Evolutionary conservation across 2,329 filamentous ascomycete genomes (phyloP).

Genomic region (Aurifilum marmelostoma): DNA sequence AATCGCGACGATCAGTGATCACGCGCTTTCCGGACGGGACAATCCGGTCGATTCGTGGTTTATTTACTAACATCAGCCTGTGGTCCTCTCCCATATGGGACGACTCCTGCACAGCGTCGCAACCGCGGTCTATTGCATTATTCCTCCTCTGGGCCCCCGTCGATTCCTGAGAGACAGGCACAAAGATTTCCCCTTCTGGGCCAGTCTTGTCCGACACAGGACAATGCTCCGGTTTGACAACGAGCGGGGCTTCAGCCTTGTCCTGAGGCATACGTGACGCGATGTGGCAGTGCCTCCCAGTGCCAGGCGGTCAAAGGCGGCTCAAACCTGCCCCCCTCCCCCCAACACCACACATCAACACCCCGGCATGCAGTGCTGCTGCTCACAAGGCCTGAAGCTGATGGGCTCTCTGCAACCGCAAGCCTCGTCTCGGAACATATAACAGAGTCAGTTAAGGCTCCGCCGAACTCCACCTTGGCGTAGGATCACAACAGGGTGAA

Average conservation of each 20-base stretch:
- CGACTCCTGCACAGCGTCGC: too few relatives aligned
- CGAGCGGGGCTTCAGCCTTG: conserved; percentile 12
- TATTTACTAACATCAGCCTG: not conserved
- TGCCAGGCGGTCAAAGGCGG: not conserved
- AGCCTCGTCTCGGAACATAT: conserved; percentile 13
- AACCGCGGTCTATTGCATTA: too few relatives aligned
- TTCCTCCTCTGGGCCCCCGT: too few relatives aligned
- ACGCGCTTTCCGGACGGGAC: not conserved
- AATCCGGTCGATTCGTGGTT: not conserved
- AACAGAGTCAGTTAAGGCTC: conserved; percentile 2
- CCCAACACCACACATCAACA: not conserved
- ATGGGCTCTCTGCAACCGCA: not conserved
- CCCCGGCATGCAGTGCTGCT: not conserved
- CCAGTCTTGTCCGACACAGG: not conserved
- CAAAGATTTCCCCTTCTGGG: not conserved
- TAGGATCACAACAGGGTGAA: not conserved
- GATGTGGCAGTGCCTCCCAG: conserved; percentile 4
- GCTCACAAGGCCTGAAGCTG: not conserved
- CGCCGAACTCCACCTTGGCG: conserved; percentile 1
- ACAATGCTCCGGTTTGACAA: conserved; percentile 10
- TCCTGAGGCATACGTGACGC: conserved; percentile 3
- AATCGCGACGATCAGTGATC: not conserved
- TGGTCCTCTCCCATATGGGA: too few relatives aligned
- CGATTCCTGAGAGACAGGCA: not conserved
- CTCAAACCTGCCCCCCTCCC: not conserved